These are phyloP conservation scores for Persicaria maculosa DNA, from an alignment of 148 eudicot genomes.

Conservation along the genomic window DNA sequence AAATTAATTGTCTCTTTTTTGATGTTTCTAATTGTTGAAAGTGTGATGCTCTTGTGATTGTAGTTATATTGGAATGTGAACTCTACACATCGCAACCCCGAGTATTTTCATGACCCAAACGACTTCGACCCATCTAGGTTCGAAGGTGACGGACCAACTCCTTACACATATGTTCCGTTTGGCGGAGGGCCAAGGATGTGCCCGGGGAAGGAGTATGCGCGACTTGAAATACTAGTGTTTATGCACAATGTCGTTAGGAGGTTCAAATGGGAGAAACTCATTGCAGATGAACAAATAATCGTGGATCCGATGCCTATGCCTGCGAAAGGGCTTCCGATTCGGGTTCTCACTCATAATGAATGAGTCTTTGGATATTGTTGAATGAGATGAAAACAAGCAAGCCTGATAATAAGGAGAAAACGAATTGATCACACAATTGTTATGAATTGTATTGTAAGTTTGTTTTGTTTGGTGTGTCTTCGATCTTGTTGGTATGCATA, in stretches of 20 bases:
- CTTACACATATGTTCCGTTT: slow-evolving; percentile 12
- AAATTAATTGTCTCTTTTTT: not conserved
- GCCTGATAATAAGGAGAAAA: not conserved
- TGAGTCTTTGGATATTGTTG: not conserved
- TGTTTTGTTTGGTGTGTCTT: not conserved
- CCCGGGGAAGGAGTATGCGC: slow-evolving; percentile 3
- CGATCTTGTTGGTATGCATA: not conserved
- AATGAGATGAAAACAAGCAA: not conserved
- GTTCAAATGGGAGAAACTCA: slow-evolving; percentile 13
- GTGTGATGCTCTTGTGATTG: not conserved
- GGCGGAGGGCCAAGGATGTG: slow-evolving; percentile 10
- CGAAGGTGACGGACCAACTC: slow-evolving; percentile 6
- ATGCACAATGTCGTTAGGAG: slow-evolving; percentile 9
- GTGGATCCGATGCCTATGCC: slow-evolving; percentile 11
- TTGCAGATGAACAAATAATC: slow-evolving; percentile 9
- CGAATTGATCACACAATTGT: not conserved
- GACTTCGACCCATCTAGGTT: slow-evolving; percentile 19
- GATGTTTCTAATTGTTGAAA: not conserved
- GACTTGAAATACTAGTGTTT: slow-evolving; percentile 5
- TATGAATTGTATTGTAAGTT: not conserved
- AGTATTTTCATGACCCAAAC: slow-evolving; percentile 21
- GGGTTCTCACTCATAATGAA: not conserved
- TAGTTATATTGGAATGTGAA: slow-evolving; percentile 25
- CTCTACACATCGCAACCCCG: slow-evolving; percentile 19
- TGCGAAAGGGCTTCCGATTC: slow-evolving; percentile 12